Evolutionary conservation across 2,329 filamentous ascomycete genomes (phyloP), one percentile per base, ranked within the genome.

Genomic region (Talaromyces sp.): DNA sequence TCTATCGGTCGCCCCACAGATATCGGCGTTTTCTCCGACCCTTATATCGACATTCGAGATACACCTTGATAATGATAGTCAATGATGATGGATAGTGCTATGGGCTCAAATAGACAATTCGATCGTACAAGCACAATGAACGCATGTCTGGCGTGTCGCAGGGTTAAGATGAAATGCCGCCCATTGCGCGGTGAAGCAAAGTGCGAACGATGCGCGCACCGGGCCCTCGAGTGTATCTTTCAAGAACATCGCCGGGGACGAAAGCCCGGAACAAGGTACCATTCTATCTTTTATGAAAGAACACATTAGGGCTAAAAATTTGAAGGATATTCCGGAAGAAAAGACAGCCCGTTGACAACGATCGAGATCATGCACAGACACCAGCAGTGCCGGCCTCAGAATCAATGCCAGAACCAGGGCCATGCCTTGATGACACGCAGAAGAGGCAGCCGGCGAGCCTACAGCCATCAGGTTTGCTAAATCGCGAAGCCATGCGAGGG

Each of bases 121-220:
- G 8, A 10, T 27, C 44, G 44, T 10, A 34, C 42, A 9, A 36
- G n/a, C n/a, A 14, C 57, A 36, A 57, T 62, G 51, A 69, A 68
- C 60, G 76, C 75, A 18, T 78, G 76, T 58, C 64, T 77, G n/a
- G 63, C 69, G 56, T 78, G 76, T 60, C 68, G 76, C 36, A 73
- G 67, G 33, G 71, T 76, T 12, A 78, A 78, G 63, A 74, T 78
- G 71, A 76, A 73, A 59, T 78, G 76, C 60, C 64, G 64, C 16
- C 60, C 68, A 8, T 63, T 57, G n/a, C 57, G 55, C 5, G 63
- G 62, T 18, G 64, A 61, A 14, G 61, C 65, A 2, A 69, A 51
- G 36, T 78, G 77, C 61, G 71, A 73, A 30, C 72, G 76, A 9
- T 78, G 77, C 61, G 60, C 60, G n/a, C 70, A 73, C 27, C 76